phyloP scores from a whole-genome alignment of 2,329 filamentous ascomycete species.

The Aspergillus arachidicola region DNA sequence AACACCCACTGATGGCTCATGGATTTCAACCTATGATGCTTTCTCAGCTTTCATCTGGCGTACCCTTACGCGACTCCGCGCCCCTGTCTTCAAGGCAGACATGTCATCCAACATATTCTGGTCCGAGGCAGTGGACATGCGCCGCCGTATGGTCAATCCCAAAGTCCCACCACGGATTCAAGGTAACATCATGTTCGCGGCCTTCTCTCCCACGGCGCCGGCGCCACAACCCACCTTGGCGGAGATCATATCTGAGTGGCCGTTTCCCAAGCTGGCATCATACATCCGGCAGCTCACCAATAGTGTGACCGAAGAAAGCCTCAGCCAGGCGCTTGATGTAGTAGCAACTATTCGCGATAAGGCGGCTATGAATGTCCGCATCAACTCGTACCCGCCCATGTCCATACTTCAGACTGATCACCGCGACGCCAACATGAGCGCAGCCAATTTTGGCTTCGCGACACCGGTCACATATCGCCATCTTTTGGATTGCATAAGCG shows the following conservation, averaged over 20 bases:
- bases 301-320: conserved; percentile 34
- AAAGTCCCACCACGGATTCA: conserved; percentile 38
- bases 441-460: conserved; percentile 42
- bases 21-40: conserved; percentile 51
- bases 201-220: conserved; percentile 26
- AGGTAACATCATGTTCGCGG: conserved; percentile 38
- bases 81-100: conserved; percentile 36
- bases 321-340: conserved; percentile 32
- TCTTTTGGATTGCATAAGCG: conserved; percentile 32
- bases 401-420: conserved; percentile 41
- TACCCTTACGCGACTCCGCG: conserved; percentile 38
- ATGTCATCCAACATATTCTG: conserved; percentile 33
- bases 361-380: conserved; percentile 33
- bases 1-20: conserved; percentile 35
- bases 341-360: conserved; percentile 44
- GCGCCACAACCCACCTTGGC: conserved; percentile 32
- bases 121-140: conserved; percentile 46
- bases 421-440: conserved; percentile 33
- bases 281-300: conserved; percentile 45
- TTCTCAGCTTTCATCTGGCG: conserved; percentile 47
- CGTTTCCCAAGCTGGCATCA: conserved; percentile 37
- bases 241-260: conserved; percentile 40
- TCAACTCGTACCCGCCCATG: conserved; percentile 41
- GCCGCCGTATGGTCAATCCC: conserved; percentile 37
- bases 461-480: conserved; percentile 38